Base-by-base conservation (phyloP, 495 filamentous ascomycete genomes). In the Penicillium pulvis region DNA sequence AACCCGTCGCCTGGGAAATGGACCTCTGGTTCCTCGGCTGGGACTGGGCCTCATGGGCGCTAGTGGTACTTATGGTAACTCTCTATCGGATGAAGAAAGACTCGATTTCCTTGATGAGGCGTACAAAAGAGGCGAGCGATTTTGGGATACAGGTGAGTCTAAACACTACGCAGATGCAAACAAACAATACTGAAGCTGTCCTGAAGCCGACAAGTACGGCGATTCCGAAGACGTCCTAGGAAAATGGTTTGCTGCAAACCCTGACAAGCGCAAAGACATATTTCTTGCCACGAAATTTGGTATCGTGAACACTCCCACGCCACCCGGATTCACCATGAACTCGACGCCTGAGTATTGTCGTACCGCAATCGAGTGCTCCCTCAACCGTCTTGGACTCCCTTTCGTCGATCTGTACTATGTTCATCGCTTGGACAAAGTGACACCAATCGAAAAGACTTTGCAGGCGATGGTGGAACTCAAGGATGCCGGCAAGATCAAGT, bases 371-470 rank as follows among this genome's bases (percentile, higher is more conserved):
- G 77, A 83, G 53, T 71, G 65, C 52, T 83, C 78, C 12, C 66
- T 89, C 42, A 66, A 74, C 47, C 65, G 81, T 0, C 75, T 90
- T 3, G 79, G 79, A 0, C 63, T 81, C 0, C 73, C 80, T 1
- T 77, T 42, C 7, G 76, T 91, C 36, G 87, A 91, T 57, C 66
- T 91, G 10, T 87, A 81, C 59, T 89, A 88, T 58, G 69, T 75
- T 33, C 86, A 89, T 44, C 65, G 66, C 3, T 64, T 75, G 30
- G 77, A 76, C 52, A 58, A 56, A 5, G 62, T 72, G 16, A 80
- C 71, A 0, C 87, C 87, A 0, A 78, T 90, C 26, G 88, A 91
- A 70, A 83, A 85, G 67, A 88, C 84, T 0, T 75, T 90, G 43
- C 51, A 74, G 45, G 72, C 70, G 8, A 71, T 85, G 73, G 75